A percentile compares a stretch with the other conserved stretches of the same genome.
Conservation (phyloP, 495 filamentous ascomycete species). For the Penicillium nucicola region DNA sequence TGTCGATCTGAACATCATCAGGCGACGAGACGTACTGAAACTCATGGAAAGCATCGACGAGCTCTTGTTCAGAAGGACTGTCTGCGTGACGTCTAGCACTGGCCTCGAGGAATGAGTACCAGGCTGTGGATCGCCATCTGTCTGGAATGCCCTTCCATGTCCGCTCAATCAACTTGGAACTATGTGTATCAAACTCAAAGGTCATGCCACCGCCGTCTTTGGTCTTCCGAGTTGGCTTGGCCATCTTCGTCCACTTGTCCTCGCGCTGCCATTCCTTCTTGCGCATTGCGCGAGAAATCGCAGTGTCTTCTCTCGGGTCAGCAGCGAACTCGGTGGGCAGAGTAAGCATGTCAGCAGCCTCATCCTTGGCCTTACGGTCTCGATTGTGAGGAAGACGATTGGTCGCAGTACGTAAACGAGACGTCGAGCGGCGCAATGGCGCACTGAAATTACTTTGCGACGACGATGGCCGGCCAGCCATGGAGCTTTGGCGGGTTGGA, state of each 20-base stretch:
- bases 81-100: slow-evolving; percentile 66
- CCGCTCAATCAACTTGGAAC: slow-evolving; percentile 82
- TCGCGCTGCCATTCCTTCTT: slow-evolving; percentile 79
- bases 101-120: slow-evolving; percentile 87
- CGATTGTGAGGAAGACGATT: slow-evolving; percentile 76
- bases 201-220: slow-evolving; percentile 75
- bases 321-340: slow-evolving; percentile 64
- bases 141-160: slow-evolving; percentile 99
- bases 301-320: slow-evolving; percentile 50
- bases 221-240: slow-evolving; percentile 56
- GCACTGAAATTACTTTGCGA: slow-evolving; percentile 45
- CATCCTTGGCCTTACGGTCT: slow-evolving; percentile 72
- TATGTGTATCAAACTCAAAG: slow-evolving; percentile 83
- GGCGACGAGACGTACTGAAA: slow-evolving; percentile 70
- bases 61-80: slow-evolving; percentile 63
- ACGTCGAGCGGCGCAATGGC: slow-evolving; percentile 36
- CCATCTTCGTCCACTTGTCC: slow-evolving; percentile 98
- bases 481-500: slow-evolving; percentile 42
- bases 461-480: slow-evolving; percentile 34
- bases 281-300: slow-evolving; percentile 56
- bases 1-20: slow-evolving; percentile 96
- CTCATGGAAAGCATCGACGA: slow-evolving; percentile 66
- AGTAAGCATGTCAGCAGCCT: slow-evolving; percentile 88
- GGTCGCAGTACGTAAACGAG: slow-evolving; percentile 58
- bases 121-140: slow-evolving; percentile 88